phyloP scores from a whole-genome alignment of 768 basidiomycete species.

The Lyophyllum atratum region DNA sequence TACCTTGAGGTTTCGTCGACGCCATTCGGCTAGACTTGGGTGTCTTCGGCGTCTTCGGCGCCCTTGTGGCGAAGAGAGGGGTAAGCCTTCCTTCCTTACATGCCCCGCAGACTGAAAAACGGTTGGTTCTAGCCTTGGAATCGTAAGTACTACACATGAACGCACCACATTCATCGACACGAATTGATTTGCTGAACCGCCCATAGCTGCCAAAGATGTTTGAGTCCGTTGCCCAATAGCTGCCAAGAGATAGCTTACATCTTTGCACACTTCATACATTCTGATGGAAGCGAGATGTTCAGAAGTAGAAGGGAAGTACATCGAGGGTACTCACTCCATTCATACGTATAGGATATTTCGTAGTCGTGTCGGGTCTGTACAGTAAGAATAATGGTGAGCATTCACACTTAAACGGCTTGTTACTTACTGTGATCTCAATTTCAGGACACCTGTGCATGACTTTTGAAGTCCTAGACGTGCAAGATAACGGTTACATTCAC shows the following conservation, averaged over 20 bases:
- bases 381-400: background rate
- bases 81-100: conserved; percentile 62
- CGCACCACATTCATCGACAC: conserved; percentile 63
- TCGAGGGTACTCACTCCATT: conserved; percentile 61
- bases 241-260: conserved; percentile 41
- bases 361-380: conserved; percentile 75
- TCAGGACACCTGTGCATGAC: conserved; percentile 72
- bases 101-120: conserved; percentile 58
- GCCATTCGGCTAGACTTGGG: conserved; percentile 45
- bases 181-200: conserved; percentile 73
- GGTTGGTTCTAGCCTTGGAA: background rate
- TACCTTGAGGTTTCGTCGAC: conserved; percentile 48
- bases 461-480: conserved; percentile 55
- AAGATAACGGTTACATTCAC: background rate
- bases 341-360: conserved; percentile 70
- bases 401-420: background rate
- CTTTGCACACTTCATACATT: conserved; percentile 64
- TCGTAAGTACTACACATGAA: conserved; percentile 7
- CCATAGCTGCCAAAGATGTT: conserved; percentile 54
- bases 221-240: background rate
- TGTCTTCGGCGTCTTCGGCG: conserved; percentile 33
- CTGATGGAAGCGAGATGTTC: conserved; percentile 32
- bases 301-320: conserved; percentile 4
- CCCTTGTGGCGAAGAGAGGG: conserved; percentile 52
- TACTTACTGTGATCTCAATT: conserved; percentile 67